phyloP scores from a whole-genome alignment of 768 basidiomycete genomes.

The Podaxis mareebaensis region DNA sequence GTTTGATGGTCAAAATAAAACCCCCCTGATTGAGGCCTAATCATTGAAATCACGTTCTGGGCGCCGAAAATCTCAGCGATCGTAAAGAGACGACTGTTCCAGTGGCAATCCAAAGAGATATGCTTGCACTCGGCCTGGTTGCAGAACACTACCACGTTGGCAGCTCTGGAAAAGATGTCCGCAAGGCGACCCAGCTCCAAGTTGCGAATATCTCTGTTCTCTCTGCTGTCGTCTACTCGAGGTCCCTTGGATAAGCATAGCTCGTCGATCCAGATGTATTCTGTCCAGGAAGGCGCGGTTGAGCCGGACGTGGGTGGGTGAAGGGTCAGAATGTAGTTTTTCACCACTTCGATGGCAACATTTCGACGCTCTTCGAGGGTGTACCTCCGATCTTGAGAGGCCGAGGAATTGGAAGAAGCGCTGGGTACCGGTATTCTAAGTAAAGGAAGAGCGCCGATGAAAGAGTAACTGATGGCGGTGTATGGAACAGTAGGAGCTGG shows the following conservation, averaged over 20 bases:
- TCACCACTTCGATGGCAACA: background rate
- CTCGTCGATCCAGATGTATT: conserved; percentile 16
- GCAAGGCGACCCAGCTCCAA: conserved; percentile 23
- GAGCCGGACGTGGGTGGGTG: background rate
- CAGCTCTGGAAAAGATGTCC: conserved; percentile 23
- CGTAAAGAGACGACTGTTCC: conserved; percentile 22
- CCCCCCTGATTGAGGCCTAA: background rate
- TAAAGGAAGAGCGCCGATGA: background rate
- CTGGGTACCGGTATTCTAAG: background rate
- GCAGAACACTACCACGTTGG: conserved; percentile 23
- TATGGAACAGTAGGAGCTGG: background rate
- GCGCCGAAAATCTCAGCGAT: conserved; percentile 25
- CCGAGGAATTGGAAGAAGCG: background rate
- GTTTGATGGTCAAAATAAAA: background rate
- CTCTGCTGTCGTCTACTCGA: background rate
- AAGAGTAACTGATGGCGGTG: conserved; percentile 2
- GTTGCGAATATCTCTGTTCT: conserved; percentile 13
- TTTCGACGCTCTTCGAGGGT: background rate
- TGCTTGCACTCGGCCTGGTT: conserved; percentile 19
- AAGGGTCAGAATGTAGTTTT: background rate
- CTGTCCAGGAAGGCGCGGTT: background rate
- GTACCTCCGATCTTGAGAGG: background rate
- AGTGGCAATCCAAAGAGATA: conserved; percentile 18
- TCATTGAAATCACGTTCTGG: conserved; percentile 17
- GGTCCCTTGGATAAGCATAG: conserved; percentile 12